Conservation (phyloP, 805 yeast species). For the Lachancea mirantina region DNA sequence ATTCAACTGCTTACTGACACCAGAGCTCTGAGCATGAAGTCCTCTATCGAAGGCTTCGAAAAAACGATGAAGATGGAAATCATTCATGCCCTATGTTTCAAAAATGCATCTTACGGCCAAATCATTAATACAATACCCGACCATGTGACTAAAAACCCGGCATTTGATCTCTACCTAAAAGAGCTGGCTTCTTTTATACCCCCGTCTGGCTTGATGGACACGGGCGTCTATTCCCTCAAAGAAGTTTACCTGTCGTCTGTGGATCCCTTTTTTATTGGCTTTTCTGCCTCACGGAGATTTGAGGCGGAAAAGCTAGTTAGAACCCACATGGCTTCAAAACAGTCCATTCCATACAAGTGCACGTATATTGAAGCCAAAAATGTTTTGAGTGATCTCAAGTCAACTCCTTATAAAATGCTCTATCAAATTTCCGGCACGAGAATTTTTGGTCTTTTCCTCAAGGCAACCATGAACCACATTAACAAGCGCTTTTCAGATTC, state of each 20-base stretch:
- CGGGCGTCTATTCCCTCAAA: slow-evolving; percentile 64
- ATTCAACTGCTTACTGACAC: slow-evolving; percentile 66
- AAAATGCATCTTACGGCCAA: slow-evolving; percentile 63
- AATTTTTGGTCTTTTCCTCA: slow-evolving; percentile 48
- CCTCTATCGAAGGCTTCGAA: slow-evolving; percentile 43
- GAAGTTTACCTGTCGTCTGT: slow-evolving; percentile 44
- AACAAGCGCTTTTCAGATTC: slow-evolving; percentile 43
- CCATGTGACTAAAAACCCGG: slow-evolving; percentile 60
- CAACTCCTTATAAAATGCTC: slow-evolving; percentile 37
- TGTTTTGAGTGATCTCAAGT: slow-evolving; percentile 30
- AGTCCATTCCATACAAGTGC: slow-evolving; percentile 36
- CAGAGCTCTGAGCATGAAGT: slow-evolving; percentile 44
- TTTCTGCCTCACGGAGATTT: slow-evolving; percentile 69
- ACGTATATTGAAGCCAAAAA: slow-evolving; percentile 51
- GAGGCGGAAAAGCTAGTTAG: slow-evolving; percentile 68
- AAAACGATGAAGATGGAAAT: slow-evolving; percentile 58
- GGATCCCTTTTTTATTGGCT: slow-evolving; percentile 80
- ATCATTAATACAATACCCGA: slow-evolving; percentile 68
- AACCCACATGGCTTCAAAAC: slow-evolving; percentile 38
- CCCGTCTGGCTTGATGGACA: slow-evolving; percentile 50
- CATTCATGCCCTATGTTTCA: slow-evolving; percentile 76
- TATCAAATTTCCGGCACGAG: slow-evolving; percentile 47
- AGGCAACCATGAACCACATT: slow-evolving; percentile 39
- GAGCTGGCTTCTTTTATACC: slow-evolving; percentile 55
- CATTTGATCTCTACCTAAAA: slow-evolving; percentile 56